Conservation (phyloP, 768 basidiomycete genomes). For the Galerina marginata region DNA sequence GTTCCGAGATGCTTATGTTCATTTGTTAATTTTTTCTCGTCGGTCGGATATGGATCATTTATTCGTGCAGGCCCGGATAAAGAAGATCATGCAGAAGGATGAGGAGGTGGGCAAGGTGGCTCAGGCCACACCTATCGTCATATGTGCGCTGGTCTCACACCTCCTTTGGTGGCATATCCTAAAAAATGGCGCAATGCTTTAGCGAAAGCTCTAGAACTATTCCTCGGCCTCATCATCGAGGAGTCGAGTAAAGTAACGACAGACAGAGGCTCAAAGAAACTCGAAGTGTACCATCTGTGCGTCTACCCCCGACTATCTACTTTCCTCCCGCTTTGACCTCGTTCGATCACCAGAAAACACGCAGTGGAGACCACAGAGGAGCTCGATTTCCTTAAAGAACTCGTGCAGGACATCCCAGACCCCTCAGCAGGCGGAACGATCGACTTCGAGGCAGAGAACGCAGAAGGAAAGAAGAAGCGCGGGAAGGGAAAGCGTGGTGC, state of each 20-base stretch:
- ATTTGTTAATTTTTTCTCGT: background rate
- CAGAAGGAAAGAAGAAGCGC: conserved; percentile 64
- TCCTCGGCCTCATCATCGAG: conserved; percentile 83
- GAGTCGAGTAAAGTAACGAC: conserved; percentile 82
- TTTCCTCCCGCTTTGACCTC: background rate
- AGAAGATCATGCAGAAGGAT: conserved; percentile 99
- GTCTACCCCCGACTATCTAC: conserved; percentile 38
- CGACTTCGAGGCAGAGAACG: conserved; percentile 66
- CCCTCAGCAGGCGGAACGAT: conserved; percentile 85
- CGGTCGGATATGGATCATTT: conserved; percentile 64
- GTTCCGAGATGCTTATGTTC: background rate
- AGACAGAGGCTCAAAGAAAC: conserved; percentile 82
- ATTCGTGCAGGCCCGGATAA: conserved; percentile 83
- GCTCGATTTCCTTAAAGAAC: conserved; percentile 94
- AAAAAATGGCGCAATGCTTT: background rate
- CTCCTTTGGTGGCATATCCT: background rate
- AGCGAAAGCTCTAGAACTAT: conserved; percentile 96
- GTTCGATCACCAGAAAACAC: conserved; percentile 70
- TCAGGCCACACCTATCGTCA: conserved; percentile 93
- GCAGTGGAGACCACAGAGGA: conserved; percentile 86
- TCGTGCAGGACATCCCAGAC: conserved; percentile 86
- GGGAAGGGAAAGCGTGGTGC: conserved; percentile 55
- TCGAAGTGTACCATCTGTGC: conserved; percentile 93
- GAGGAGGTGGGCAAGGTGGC: conserved; percentile 99
- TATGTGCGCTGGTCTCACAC: conserved; percentile 68